These are phyloP conservation scores for Botrytis squamosa DNA, from an alignment of 2,329 filamentous ascomycete genomes.

Conservation along the genomic window DNA sequence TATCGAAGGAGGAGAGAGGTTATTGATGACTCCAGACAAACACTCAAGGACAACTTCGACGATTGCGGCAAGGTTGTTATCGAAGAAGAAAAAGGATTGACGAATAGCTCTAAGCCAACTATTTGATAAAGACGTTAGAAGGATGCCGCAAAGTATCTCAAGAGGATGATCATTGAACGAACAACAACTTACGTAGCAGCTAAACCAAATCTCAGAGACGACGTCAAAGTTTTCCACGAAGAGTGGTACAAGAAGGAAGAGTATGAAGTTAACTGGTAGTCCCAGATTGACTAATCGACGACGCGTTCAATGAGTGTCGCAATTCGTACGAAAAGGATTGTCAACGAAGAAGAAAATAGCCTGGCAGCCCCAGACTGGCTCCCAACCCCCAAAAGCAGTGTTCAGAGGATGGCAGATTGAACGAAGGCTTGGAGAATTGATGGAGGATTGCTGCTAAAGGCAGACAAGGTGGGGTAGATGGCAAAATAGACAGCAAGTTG, in stretches of 20 bases:
- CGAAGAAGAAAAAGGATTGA: neutral
- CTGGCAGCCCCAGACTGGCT: neutral
- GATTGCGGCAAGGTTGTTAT: neutral
- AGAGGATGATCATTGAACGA: neutral
- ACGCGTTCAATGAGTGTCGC: neutral
- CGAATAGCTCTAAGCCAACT: neutral
- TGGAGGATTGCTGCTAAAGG: neutral
- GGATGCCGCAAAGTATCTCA: neutral
- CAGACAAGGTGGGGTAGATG: neutral
- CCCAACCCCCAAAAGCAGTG: neutral
- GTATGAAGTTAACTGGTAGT: neutral
- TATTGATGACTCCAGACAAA: neutral
- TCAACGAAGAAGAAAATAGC: neutral
- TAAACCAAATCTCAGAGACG: neutral
- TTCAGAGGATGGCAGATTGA: neutral
- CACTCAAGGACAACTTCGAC: neutral
- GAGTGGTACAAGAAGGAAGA: neutral
- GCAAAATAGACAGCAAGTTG: neutral
- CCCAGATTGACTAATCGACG: neutral
- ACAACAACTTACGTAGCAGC: neutral
- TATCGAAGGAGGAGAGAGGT: neutral
- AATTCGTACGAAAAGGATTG: neutral
- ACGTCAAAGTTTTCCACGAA: neutral
- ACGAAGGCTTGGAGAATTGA: neutral
- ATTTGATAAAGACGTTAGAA: neutral